Evolutionary conservation across 2,329 filamentous ascomycete genomes (phyloP).

Genomic region (Monilinia vaccinii-corymbosi): DNA sequence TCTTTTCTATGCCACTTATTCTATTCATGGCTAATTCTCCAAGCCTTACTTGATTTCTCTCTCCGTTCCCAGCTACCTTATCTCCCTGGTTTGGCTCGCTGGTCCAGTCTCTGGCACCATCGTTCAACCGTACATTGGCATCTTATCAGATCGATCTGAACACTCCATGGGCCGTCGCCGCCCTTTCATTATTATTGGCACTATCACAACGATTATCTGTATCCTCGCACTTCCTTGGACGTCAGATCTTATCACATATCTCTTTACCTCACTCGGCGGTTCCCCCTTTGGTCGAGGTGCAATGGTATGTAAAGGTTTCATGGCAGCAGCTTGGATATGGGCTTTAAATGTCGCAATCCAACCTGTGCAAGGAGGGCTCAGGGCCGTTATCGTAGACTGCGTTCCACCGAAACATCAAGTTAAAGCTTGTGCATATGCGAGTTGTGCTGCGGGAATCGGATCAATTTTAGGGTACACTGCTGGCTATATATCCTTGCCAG

Average conservation of each 20-base stretch:
- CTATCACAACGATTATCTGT: slow-evolving; percentile 39
- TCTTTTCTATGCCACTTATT: background rate
- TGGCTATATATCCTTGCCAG: slow-evolving; percentile 19
- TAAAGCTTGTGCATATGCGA: slow-evolving; percentile 27
- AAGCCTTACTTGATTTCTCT: slow-evolving; percentile 32
- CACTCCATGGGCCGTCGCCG: slow-evolving; percentile 38
- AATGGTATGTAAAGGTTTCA: background rate
- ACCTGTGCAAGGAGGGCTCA: slow-evolving; percentile 28
- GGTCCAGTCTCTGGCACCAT: slow-evolving; percentile 43
- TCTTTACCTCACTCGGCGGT: background rate
- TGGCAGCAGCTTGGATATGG: slow-evolving; percentile 23
- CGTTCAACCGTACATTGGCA: slow-evolving; percentile 44
- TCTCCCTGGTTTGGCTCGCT: slow-evolving; percentile 46
- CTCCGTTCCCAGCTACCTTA: slow-evolving; percentile 41
- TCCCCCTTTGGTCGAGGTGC: background rate
- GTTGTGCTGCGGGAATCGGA: slow-evolving; percentile 24
- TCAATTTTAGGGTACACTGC: slow-evolving; percentile 28
- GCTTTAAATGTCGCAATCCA: slow-evolving; percentile 29
- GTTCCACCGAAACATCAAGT: slow-evolving; percentile 27
- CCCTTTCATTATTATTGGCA: slow-evolving; percentile 43
- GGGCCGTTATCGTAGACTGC: slow-evolving; percentile 29
- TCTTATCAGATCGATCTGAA: slow-evolving; percentile 40
- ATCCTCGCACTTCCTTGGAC: slow-evolving; percentile 42
- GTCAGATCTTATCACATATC: slow-evolving; percentile 31
- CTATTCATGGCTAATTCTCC: background rate